phyloP scores from a whole-genome alignment of 129 eudicot genomes.

The Dittrichia graveolens region DNA sequence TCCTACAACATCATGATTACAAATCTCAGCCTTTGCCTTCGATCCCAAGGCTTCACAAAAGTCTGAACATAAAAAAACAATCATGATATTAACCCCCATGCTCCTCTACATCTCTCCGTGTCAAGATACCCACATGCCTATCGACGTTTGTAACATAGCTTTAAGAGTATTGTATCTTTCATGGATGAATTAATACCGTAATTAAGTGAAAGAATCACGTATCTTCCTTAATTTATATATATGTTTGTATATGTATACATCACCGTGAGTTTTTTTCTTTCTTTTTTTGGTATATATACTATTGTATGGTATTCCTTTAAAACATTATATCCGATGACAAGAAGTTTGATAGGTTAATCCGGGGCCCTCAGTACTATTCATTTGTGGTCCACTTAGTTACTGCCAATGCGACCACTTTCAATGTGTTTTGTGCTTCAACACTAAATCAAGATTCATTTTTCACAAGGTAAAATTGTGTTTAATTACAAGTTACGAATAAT shows the following conservation, averaged over 20 bases:
- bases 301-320: too few species aligned
- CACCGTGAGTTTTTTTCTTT: conserved; percentile 13
- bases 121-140: conserved; percentile 27
- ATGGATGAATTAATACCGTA: too few species aligned
- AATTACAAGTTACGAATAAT: too few species aligned
- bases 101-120: conserved; percentile 28
- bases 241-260: background rate
- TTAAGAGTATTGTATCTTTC: background rate
- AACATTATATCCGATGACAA: too few species aligned
- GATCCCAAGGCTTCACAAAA: conserved; percentile 69
- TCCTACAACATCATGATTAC: conserved; percentile 44
- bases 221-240: too few species aligned
- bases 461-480: too few species aligned
- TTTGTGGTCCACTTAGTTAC: conserved; percentile 24
- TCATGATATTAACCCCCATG: conserved; percentile 42
- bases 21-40: conserved; percentile 46
- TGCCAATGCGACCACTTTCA: conserved; percentile 30
- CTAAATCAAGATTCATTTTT: conserved; percentile 27
- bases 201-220: too few species aligned
- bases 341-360: too few species aligned
- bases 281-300: too few species aligned
- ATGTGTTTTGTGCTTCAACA: conserved; percentile 16
- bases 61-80: conserved; percentile 44
- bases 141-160: conserved; percentile 4
- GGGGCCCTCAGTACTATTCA: conserved; percentile 13